Conservation (phyloP, 2,329 filamentous ascomycete species). For the Neonectria hederae region DNA sequence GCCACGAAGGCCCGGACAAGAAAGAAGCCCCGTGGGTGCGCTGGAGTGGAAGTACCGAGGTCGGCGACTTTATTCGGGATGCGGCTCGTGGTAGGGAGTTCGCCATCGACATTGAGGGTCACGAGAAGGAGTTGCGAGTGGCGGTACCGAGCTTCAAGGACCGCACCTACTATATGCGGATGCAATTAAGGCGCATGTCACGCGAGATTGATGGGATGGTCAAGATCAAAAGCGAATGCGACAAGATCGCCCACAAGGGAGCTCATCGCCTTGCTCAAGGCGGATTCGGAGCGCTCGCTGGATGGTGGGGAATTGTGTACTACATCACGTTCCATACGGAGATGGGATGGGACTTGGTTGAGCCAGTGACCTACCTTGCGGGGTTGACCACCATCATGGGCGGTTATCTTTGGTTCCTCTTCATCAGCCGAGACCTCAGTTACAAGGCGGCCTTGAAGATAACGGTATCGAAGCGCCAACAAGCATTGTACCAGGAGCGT, state of each 20-base stretch:
- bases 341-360: conserved; percentile 89
- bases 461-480: conserved; percentile 82
- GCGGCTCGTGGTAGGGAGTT: conserved; percentile 87
- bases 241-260: conserved; percentile 76
- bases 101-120: conserved; percentile 81
- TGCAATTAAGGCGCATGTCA: conserved; percentile 77
- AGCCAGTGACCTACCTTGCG: conserved; percentile 89
- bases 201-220: conserved; percentile 74
- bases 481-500: conserved; percentile 76
- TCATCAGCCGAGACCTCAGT: conserved; percentile 88
- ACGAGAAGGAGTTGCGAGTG: conserved; percentile 72
- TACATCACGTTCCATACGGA: conserved; percentile 76
- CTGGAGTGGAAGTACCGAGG: conserved; percentile 89
- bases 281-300: conserved; percentile 76
- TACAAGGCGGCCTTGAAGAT: conserved; percentile 89
- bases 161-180: conserved; percentile 87
- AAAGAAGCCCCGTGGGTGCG: conserved; percentile 73
- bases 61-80: conserved; percentile 93
- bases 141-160: conserved; percentile 89
- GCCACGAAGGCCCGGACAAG: conserved; percentile 64
- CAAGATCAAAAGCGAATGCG: conserved; percentile 83
- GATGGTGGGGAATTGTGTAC: conserved; percentile 88
- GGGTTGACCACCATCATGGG: conserved; percentile 87
- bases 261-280: conserved; percentile 83
- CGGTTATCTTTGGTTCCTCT: conserved; percentile 93